Evolutionary conservation across 2,329 filamentous ascomycete species (phyloP), one percentile per base, ranked within the genome.

Genomic region (Huntiella savannae): DNA sequence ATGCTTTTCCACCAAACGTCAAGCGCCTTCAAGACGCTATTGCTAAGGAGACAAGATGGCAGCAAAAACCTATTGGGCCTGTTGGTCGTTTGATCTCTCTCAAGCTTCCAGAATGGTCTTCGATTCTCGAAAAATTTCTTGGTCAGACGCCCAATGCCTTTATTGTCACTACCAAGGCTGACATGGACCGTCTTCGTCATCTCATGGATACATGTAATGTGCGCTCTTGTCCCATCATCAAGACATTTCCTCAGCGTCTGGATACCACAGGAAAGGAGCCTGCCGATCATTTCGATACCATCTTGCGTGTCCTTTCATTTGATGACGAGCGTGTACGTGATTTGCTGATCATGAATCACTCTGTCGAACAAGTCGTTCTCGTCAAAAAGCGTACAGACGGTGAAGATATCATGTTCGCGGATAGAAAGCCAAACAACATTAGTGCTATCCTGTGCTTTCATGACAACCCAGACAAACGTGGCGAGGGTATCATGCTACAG

Each of bases 351-450:
- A 91, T 96, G 58, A 79, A 78, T 51, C 72, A 85, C 54, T 63
- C 65, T 5, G 84, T 95, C 45, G 91, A 98, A 51, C 87, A 95
- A 59, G 75, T 79, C 5, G 73, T 94, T 4, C 67, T 98, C 1
- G 75, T 95, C 46, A 67, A 77, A 47, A 67, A 79, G 28, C 68
- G 82, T 22, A 60, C 68, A 1, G 71, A 83, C 47, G 91, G 79
- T 1, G 68, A 79, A 38, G 63, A 68, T 3, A 71, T 82, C 40
- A 82, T 94, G 71, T 75, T 80, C 50, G 67, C 70, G 45, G 68
- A 66, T 16, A 63, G 63, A 36, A 65, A 65, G 4, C 76, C 79
- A 1, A 68, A 62, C 11, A 88, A 94, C 52, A 82, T 88, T 8
- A 72, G 67, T 45, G 72, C 76, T 48, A 88, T 82, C 53, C 75